phyloP scores from a whole-genome alignment of 352 stramenopile species.

The Pythium sukuiense region DNA sequence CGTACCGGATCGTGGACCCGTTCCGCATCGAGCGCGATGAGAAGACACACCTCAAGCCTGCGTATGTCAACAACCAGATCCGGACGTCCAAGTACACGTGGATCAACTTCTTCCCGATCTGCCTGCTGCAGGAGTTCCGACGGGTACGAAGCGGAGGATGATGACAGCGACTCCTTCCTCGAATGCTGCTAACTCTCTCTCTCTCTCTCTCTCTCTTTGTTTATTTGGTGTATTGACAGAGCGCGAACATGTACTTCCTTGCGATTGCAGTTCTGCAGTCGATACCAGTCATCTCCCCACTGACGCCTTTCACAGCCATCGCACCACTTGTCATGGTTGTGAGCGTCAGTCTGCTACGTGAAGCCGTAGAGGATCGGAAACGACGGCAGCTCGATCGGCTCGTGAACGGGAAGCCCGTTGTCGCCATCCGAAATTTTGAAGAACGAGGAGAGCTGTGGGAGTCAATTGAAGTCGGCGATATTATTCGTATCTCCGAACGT shows the following conservation, averaged over 20 bases:
- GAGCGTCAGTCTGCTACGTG: conserved; percentile 70
- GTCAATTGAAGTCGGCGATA: conserved; percentile 81
- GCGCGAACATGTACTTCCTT: conserved; percentile 95
- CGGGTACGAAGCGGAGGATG: conserved; percentile 31
- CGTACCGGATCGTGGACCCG: conserved; percentile 64
- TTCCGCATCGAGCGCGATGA: conserved; percentile 61
- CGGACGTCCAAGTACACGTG: conserved; percentile 91
- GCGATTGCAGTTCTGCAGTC: conserved; percentile 92
- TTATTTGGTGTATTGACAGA: conserved; percentile 41
- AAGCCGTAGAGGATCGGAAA: conserved; percentile 80
- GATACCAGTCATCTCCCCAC: conserved; percentile 72
- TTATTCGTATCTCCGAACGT: conserved; percentile 83
- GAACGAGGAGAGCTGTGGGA: conserved; percentile 63
- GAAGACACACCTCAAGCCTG: conserved; percentile 47
- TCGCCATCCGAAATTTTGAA: conserved; percentile 64
- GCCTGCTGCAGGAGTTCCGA: conserved; percentile 84
- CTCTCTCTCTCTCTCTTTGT: too few species aligned
- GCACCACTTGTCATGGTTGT: conserved; percentile 82
- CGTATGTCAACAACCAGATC: conserved; percentile 79
- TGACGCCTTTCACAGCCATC: conserved; percentile 75
- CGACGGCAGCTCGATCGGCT: conserved; percentile 48
- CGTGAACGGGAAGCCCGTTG: conserved; percentile 61
- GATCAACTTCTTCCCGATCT: conserved; percentile 70
- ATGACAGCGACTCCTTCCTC: too few species aligned
- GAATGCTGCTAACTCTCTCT: too few species aligned